Base-by-base conservation (phyloP, 805 yeast species). In the Komagataella kurtzmanii region DNA sequence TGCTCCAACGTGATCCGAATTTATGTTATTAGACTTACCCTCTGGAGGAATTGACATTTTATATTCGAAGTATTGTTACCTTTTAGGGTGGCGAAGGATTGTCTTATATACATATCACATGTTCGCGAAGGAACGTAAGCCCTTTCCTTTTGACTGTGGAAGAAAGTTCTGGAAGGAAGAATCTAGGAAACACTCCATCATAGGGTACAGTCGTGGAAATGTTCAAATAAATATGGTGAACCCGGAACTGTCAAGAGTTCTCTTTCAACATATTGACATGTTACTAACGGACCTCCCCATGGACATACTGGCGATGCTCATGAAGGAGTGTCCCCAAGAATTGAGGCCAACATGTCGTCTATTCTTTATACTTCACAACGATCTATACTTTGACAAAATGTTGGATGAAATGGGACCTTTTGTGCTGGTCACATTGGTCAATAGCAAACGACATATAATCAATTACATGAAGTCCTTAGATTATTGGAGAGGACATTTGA, bases 301-400 rank as follows among this genome's bases (percentile, higher is more conserved):
- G 2, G 70, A 66, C 53, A 59, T 66, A 17, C 47, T 57, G 7
- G 55, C 54, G 47, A 47, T 55, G 36, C 58, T 66, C n/a, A 58
- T 62, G 46, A 52, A 53, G 36, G 53, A 55, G 18, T 65, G 58
- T 23, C 69, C 69, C 1, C 54, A 56, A 48, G 65, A 66, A 49
- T 55, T 68, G 24, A 61, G 57, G 49, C 24, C 50, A 12, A 64
- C 68, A 12, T 66, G 67, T 47, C 58, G 55, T 47, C 50, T 55
- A 17, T 77, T 75, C 57, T 79, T 73, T 56, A 57, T 68, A 3
- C 61, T 80, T 49, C 71, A 78, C 63, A 81, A 81, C 59, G 75
- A 75, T 50, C 55, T 72, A 17, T 76, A 68, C 58, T 69, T 70
- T 56, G 68, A 72, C 24, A 53, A 59, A 7, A 55, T 76, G 48